Percentiles rank a stretch among this genome's conserved stretches.
phyloP scores from a whole-genome alignment of 176 grass and related monocot species.

The Bonia amplexicaulis region DNA sequence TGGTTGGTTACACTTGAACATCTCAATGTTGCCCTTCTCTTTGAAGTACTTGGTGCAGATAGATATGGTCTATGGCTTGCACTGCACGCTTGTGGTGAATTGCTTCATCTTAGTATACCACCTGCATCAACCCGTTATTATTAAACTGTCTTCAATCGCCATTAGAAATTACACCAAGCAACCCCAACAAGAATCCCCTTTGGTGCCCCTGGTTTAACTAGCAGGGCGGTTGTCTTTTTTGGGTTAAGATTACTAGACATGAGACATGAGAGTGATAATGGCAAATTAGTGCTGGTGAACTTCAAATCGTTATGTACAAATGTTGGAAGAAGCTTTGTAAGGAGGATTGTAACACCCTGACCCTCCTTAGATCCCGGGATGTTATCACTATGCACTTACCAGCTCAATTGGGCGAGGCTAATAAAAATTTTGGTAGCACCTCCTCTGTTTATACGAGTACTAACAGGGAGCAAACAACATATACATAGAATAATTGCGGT shows the following conservation, averaged over 20 bases:
- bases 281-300: neutral
- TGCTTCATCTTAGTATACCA: neutral
- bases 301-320: neutral
- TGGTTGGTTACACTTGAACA: neutral
- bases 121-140: neutral
- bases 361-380: too few species aligned
- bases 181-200: neutral
- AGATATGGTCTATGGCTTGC: neutral
- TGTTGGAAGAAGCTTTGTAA: neutral
- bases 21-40: neutral
- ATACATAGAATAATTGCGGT: too few species aligned
- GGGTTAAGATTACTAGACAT: neutral
- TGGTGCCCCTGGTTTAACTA: constrained; percentile 8
- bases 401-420: too few species aligned
- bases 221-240: neutral
- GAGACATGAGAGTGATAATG: neutral
- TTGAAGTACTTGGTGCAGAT: neutral
- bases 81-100: neutral
- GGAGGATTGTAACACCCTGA: neutral
- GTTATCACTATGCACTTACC: too few species aligned
- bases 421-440: too few species aligned
- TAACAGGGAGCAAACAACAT: too few species aligned
- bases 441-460: too few species aligned
- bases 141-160: neutral
- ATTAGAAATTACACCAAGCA: neutral